A percentile compares a stretch with the other conserved stretches of the same genome.
Conservation (phyloP, 2,329 filamentous ascomycete genomes). For the Colletotrichum tofieldiae region DNA sequence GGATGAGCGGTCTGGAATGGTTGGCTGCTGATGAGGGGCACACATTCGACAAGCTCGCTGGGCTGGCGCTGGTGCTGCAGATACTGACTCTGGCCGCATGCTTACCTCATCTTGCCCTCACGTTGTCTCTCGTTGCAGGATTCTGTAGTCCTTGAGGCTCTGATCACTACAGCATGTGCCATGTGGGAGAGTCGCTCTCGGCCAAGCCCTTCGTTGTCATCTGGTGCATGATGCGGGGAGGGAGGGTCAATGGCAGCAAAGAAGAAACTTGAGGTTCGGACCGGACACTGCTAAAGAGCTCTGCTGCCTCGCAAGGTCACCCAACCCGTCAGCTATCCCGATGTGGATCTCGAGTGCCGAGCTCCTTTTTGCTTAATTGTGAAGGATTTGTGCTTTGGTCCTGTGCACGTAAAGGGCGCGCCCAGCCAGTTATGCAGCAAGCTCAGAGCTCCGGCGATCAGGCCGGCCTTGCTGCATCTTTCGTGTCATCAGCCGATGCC, state of each 20-base stretch:
- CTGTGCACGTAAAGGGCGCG: background rate
- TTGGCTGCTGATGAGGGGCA: background rate
- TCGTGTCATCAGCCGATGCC: background rate
- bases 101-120: background rate
- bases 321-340: background rate
- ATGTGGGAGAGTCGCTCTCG: background rate
- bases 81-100: background rate
- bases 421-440: background rate
- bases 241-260: background rate
- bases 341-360: background rate
- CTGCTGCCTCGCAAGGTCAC: background rate
- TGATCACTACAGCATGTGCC: background rate
- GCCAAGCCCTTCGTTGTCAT: background rate
- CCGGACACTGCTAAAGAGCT: background rate
- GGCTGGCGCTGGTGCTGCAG: background rate
- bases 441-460: background rate
- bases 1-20: conserved; percentile 38
- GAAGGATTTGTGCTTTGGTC: background rate
- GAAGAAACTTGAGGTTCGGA: background rate
- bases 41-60: background rate
- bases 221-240: background rate
- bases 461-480: background rate
- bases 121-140: background rate
- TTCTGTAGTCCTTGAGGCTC: background rate
- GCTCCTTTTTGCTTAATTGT: background rate